A percentile compares a stretch with the other conserved stretches of the same genome.
Conservation (phyloP, 1,139 yeast species). For the Yamadazyma aaseri region DNA sequence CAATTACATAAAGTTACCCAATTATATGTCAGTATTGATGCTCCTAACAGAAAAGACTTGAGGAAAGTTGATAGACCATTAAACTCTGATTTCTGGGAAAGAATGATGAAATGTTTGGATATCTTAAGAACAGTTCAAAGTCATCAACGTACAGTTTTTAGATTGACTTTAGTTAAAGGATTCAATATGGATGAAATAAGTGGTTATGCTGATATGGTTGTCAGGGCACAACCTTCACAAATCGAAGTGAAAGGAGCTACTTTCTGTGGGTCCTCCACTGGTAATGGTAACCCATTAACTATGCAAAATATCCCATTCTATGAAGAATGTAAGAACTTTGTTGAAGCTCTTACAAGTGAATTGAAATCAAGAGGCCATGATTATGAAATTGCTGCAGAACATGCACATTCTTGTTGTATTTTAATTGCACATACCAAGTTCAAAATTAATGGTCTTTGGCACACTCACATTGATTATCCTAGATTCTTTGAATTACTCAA, state of each 20-base stretch:
- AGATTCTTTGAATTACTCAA: slow-evolving; percentile 70
- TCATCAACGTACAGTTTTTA: slow-evolving; percentile 87
- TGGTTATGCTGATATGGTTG: slow-evolving; percentile 90
- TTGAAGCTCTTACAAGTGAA: slow-evolving; percentile 57
- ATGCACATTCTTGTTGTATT: slow-evolving; percentile 92
- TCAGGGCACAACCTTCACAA: slow-evolving; percentile 78
- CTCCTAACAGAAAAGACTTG: slow-evolving; percentile 77
- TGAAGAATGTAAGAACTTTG: slow-evolving; percentile 83
- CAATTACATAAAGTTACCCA: slow-evolving; percentile 78
- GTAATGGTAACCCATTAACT: slow-evolving; percentile 84
- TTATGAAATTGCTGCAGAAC: slow-evolving; percentile 90
- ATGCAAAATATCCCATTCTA: slow-evolving; percentile 96
- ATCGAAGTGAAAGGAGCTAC: slow-evolving; percentile 95
- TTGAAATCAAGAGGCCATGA: slow-evolving; percentile 60
- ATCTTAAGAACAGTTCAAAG: slow-evolving; percentile 68
- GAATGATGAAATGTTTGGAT: slow-evolving; percentile 77
- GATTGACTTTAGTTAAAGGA: slow-evolving; percentile 88
- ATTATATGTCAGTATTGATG: slow-evolving; percentile 89
- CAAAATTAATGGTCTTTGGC: slow-evolving; percentile 72
- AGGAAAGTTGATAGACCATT: slow-evolving; percentile 86
- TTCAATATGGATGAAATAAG: slow-evolving; percentile 80
- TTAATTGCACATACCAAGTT: slow-evolving; percentile 77
- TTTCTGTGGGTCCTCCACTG: slow-evolving; percentile 80
- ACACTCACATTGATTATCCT: slow-evolving; percentile 84
- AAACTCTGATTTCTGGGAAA: slow-evolving; percentile 90